Evolutionary conservation across 2,329 filamentous ascomycete genomes (phyloP), one percentile per base, ranked within the genome.

Genomic region (Trichoderma polysporum): DNA sequence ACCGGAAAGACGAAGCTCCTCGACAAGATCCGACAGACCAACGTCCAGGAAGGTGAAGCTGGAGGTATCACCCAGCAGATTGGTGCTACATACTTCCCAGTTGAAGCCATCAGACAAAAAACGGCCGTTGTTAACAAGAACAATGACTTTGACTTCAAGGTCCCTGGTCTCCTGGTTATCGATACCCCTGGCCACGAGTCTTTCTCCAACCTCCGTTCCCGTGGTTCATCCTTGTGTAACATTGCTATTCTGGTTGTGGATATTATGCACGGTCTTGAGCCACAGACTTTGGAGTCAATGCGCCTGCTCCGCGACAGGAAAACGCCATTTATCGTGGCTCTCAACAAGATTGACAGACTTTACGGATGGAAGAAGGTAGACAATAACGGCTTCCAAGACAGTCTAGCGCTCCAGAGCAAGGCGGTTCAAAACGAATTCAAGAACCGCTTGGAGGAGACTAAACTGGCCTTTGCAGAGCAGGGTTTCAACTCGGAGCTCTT

Each of bases 1-100:
- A 99, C 96, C 53, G 95, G 95, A 79, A 99, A 99, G 84, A 99
- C 95, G n/a, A 99, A 98, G 83, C 85, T 99, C 70, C 86, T 99
- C 67, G 95, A 99, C 85, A 99, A 99, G 84, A 92, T 99, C 76
- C 91, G 95, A 75, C 93, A 97, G 80, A 98, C 95, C 67, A 98
- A 99, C 77, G 95, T 99, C 39, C 96, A 99, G 77, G 95, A 98
- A 81, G 95, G 95, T 75, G 95, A 99, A 87, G 96, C 95, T 47
- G 96, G 95, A 85, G 95, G 95, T 89, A 99, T 99, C 76, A 99
- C 95, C 8, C 95, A 99, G 82, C 95, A 99, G 81, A 99, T 99
- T 76, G 95, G 95, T 90, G 95, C 95, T 60, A 99, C 95, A 2
- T 99, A 98, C 84, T 99, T 99, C 87, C 96, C 95, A 8, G 90